A percentile compares a stretch with the other conserved stretches of the same genome.
These are phyloP conservation scores for Skeletonema grethae DNA, from an alignment of 108 stramenopile genomes.

Conservation along the genomic window DNA sequence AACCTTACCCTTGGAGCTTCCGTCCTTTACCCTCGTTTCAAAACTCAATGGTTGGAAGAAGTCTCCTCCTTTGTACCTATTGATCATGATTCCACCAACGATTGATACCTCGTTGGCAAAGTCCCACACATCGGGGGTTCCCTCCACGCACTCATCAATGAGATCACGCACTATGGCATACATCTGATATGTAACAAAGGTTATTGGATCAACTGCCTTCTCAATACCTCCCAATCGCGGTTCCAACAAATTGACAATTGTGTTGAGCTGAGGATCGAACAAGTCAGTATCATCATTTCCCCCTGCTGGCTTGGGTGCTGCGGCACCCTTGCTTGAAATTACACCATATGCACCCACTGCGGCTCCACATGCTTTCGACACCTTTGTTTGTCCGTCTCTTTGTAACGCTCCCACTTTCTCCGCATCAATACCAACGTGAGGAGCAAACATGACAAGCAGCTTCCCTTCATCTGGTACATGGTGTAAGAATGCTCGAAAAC, in stretches of 20 bases:
- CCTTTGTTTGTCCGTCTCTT: slow-evolving; percentile 28
- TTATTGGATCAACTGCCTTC: slow-evolving; percentile 15
- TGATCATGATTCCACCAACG: slow-evolving; percentile 47
- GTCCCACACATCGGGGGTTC: slow-evolving; percentile 26
- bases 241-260: slow-evolving; percentile 18
- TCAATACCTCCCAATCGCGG: slow-evolving; percentile 30
- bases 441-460: slow-evolving; percentile 37
- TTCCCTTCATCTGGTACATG: slow-evolving; percentile 41
- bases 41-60: slow-evolving; percentile 47
- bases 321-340: slow-evolving; percentile 5
- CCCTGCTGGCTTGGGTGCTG: background rate
- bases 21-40: slow-evolving; percentile 19
- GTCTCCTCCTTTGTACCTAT: slow-evolving; percentile 33
- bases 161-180: slow-evolving; percentile 36
- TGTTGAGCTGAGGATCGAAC: slow-evolving; percentile 35
- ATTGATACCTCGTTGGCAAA: slow-evolving; percentile 23
- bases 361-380: slow-evolving; percentile 41
- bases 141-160: slow-evolving; percentile 10
- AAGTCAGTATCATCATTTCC: slow-evolving; percentile 5
- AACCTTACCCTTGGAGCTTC: background rate
- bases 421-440: slow-evolving; percentile 48
- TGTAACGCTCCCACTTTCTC: slow-evolving; percentile 29
- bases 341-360: slow-evolving; percentile 43
- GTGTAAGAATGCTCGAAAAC: slow-evolving; percentile 22
- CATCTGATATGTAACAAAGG: slow-evolving; percentile 50